phyloP scores from a whole-genome alignment of 345 rosid genomes.

The Sonneratia alba region DNA sequence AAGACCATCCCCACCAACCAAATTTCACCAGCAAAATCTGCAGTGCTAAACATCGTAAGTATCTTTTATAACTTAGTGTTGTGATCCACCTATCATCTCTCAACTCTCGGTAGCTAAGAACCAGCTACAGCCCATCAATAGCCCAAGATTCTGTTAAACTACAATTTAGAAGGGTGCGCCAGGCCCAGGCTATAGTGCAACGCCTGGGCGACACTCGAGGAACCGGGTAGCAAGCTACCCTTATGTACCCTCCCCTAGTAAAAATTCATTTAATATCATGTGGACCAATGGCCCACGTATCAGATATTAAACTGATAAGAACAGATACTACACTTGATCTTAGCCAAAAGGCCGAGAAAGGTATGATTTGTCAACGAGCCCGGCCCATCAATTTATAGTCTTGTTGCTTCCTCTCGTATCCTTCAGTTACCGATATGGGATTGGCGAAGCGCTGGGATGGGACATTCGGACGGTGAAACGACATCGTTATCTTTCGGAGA shows the following conservation, averaged over 20 bases:
- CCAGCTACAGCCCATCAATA: too few species aligned
- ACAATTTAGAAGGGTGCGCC: neutral
- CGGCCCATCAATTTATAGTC: neutral
- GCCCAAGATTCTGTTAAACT: neutral
- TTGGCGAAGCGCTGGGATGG: too few species aligned
- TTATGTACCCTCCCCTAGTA: constrained; percentile 9
- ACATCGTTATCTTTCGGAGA: too few species aligned
- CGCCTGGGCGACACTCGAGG: neutral
- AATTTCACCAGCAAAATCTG: too few species aligned
- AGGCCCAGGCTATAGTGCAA: neutral
- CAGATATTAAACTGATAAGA: constrained; percentile 60
- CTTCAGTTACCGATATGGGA: too few species aligned
- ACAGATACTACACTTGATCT: constrained; percentile 61
- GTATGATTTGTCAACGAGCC: constrained; percentile 12
- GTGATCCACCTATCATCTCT: too few species aligned
- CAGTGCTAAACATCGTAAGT: too few species aligned
- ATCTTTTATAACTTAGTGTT: too few species aligned
- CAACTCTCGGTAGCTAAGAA: too few species aligned
- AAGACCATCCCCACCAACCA: too few species aligned
- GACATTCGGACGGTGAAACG: too few species aligned
- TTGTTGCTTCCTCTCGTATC: too few species aligned
- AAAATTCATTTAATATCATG: constrained; percentile 35
- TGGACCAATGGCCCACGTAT: constrained; percentile 30
- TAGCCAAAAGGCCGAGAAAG: constrained; percentile 68
- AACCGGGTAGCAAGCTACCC: neutral